Evolutionary conservation across 1,284 basidiomycete species (phyloP), one percentile per base, ranked within the genome.

Genomic region (Apiotrichum mycotoxinovorans): DNA sequence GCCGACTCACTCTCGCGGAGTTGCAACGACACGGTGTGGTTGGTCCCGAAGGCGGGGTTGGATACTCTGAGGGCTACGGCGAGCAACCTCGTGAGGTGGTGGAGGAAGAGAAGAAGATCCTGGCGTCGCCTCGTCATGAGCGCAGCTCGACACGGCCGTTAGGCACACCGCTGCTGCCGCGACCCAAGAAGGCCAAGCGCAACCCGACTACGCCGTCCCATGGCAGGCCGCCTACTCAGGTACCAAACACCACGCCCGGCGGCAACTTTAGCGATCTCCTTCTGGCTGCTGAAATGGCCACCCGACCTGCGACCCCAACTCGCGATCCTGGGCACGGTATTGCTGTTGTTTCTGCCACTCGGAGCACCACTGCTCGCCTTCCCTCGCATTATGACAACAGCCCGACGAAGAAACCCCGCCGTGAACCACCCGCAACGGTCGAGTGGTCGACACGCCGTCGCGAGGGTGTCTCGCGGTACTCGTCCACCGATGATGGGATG

Each of bases 261-360:
- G 72, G 72, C 14, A 74, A 73, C 48, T 73, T 76, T 52, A 68
- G 62, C 34, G 74, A 76, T 54, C 56, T 76, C 10, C 62, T 76
- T 1, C 67, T 70, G 2, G 74, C 74, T 12, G 74, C 74, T 15
- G 72, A 73, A 57, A 57, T 76, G 61, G 74, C 72, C 12, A 72
- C 68, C 35, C 60, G 72, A 3, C 71, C 72, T 7, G 59, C 56
- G 2, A 69, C 70, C 1, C 72, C 73, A 12, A 66, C 65, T 15
- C 65, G 64, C n/a, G 64, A 58, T 3, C 35, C 38, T 15, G 35
- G 15, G 7, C 47, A 42, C 1, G 64, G 66, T 0, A 57, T 64
- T 46, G 63, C 67, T 2, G 57, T 54, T 38, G 66, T 70, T 61
- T 67, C 65, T 4, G 69, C 71, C 12, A 65, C 72, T 5, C 51